phyloP scores from a whole-genome alignment of 1,139 yeast species.

The Schwanniomyces etchellsii region DNA sequence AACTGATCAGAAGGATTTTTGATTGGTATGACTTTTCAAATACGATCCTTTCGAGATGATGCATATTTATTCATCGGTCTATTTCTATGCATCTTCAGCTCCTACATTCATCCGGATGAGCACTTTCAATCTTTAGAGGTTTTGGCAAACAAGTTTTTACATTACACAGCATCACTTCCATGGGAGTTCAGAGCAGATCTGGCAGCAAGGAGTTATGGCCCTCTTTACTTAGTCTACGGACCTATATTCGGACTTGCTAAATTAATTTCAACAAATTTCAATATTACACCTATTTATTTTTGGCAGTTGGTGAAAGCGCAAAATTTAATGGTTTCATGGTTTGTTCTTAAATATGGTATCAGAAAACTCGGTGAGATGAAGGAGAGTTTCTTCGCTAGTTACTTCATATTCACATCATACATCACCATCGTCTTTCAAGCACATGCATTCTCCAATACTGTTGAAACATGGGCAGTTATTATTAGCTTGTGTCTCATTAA shows the following conservation, averaged over 20 bases:
- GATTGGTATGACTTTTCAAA: background rate
- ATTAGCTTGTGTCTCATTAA: slow-evolving; percentile 48
- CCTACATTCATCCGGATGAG: slow-evolving; percentile 97
- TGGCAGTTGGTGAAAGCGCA: slow-evolving; percentile 57
- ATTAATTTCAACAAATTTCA: slow-evolving; percentile 11
- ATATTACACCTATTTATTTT: slow-evolving; percentile 37
- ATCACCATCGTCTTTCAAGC: slow-evolving; percentile 76
- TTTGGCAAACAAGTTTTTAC: slow-evolving; percentile 44
- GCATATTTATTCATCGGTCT: no score
- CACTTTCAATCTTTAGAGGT: slow-evolving; percentile 88
- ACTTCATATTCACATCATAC: slow-evolving; percentile 71
- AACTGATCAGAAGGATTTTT: background rate
- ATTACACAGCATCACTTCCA: slow-evolving; percentile 53
- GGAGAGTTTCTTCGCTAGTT: background rate
- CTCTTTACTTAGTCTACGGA: slow-evolving; percentile 64
- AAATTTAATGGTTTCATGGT: slow-evolving; percentile 34
- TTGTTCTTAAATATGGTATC: background rate
- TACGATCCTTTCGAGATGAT: no score
- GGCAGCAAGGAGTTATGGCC: slow-evolving; percentile 73
- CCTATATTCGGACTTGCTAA: slow-evolving; percentile 46
- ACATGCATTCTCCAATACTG: slow-evolving; percentile 82
- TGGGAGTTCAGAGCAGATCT: slow-evolving; percentile 71
- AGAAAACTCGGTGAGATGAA: background rate
- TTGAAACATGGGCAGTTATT: slow-evolving; percentile 70
- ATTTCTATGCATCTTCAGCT: slow-evolving; percentile 62